Conservation (phyloP, 768 basidiomycete species). For the Rhizopogon roseolus region DNA sequence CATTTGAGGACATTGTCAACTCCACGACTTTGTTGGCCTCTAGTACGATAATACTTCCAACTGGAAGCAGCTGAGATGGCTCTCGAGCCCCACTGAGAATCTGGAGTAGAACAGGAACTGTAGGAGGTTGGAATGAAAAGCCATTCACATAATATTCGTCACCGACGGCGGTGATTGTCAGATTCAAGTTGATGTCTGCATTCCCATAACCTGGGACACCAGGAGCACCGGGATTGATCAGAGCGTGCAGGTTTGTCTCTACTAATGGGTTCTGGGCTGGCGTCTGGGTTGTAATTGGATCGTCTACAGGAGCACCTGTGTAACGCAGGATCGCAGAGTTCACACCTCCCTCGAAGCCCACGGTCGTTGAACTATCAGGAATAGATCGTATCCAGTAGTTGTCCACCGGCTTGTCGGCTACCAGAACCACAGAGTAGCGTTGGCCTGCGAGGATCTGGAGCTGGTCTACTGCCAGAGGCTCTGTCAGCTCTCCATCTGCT, state of each 20-base stretch:
- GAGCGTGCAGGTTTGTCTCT: constrained; percentile 24
- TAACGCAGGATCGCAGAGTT: constrained; percentile 56
- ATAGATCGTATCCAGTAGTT: constrained; percentile 47
- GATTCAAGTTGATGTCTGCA: constrained; percentile 35
- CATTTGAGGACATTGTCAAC: constrained; percentile 6
- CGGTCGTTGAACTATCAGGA: constrained; percentile 16
- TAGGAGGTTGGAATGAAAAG: constrained; percentile 18
- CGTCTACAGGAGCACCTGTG: constrained; percentile 29
- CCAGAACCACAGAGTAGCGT: constrained; percentile 25
- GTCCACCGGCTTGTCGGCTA: constrained; percentile 25
- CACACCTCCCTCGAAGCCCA: constrained; percentile 32
- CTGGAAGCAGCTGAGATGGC: constrained; percentile 21
- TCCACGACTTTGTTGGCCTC: constrained; percentile 25
- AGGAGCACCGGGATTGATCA: constrained; percentile 28
- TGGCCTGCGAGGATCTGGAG: constrained; percentile 33
- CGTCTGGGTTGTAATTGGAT: constrained; percentile 35
- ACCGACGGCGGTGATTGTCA: constrained; percentile 3
- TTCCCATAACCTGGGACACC: constrained; percentile 32
- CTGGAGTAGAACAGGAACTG: constrained; percentile 39
- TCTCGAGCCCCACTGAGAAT: constrained; percentile 35
- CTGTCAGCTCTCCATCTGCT: constrained; percentile 34
- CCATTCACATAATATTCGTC: constrained; percentile 11
- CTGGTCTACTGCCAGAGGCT: constrained; percentile 36
- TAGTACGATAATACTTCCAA: constrained; percentile 18
- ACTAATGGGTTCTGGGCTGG: constrained; percentile 19